Evolutionary conservation across 331 rosid species (phyloP).

Genomic region (Malus hybrid): DNA sequence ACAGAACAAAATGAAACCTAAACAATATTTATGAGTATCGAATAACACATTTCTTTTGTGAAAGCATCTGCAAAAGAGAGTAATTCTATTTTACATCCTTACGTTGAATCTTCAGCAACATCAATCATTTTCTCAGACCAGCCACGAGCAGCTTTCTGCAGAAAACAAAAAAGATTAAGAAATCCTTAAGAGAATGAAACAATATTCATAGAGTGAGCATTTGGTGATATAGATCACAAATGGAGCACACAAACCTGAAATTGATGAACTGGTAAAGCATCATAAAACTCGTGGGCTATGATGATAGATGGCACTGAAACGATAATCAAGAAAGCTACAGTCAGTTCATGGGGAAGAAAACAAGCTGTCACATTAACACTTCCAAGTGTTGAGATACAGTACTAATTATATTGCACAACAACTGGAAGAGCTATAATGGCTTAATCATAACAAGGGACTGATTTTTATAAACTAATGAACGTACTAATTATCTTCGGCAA

Average conservation of each 20-base stretch:
- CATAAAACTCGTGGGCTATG: conserved; percentile 90
- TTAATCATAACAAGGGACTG: too few relatives aligned
- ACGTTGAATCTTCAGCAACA: conserved; percentile 78
- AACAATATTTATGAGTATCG: conserved; percentile 23
- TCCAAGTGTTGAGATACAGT: too few relatives aligned
- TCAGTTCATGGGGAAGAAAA: not conserved
- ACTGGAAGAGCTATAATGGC: too few relatives aligned
- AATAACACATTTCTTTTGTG: conserved; percentile 10
- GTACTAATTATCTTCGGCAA: too few relatives aligned
- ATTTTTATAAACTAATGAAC: too few relatives aligned
- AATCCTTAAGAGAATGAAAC: not conserved
- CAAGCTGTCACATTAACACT: too few relatives aligned
- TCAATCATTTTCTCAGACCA: conserved; percentile 96
- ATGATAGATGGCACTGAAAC: conserved; percentile 72
- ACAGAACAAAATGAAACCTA: conserved; percentile 88
- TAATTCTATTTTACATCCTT: conserved; percentile 30
- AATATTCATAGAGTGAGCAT: not conserved
- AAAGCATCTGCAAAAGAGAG: conserved; percentile 10
- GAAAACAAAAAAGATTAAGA: not conserved
- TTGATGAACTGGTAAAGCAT: conserved; percentile 92
- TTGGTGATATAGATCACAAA: not conserved
- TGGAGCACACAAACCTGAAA: conserved; percentile 60
- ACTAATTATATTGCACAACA: too few relatives aligned
- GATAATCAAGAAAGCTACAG: not conserved
- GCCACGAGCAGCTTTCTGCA: conserved; percentile 75